These are phyloP conservation scores for Coemansia sp. DNA, from an alignment of 192 early-diverging fungal genomes.

Conservation along the genomic window DNA sequence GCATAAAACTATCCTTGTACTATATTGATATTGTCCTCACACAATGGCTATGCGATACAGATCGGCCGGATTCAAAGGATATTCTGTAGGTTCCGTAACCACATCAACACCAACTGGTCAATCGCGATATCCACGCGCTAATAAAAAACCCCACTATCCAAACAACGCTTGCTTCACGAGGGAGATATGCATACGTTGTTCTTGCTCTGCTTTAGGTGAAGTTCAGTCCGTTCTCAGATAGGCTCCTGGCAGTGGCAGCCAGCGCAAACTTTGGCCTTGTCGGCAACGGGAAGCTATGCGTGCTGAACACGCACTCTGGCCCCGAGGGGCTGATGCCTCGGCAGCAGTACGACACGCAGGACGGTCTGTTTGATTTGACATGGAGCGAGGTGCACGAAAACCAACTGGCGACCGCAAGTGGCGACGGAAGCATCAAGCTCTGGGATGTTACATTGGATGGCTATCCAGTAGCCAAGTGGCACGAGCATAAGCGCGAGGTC, in stretches of 20 bases:
- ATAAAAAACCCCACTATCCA: not conserved
- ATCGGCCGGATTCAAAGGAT: constrained; percentile 88
- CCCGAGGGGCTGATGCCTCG: constrained; percentile 14
- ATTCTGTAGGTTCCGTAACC: constrained; percentile 60
- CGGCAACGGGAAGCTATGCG: constrained; percentile 89
- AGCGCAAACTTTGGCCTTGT: constrained; percentile 97
- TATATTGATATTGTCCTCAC: constrained; percentile 1
- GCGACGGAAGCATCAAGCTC: constrained; percentile 94
- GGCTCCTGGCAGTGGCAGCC: constrained; percentile 81
- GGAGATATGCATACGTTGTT: not conserved
- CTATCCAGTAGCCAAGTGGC: constrained; percentile 83
- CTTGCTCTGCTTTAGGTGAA: constrained; percentile 36
- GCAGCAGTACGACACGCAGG: constrained; percentile 91
- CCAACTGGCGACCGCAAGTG: constrained; percentile 86
- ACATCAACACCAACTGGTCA: not conserved
- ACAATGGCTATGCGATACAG: constrained; percentile 52
- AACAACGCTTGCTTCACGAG: not conserved
- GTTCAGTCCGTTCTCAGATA: constrained; percentile 94
- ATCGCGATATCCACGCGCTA: not conserved
- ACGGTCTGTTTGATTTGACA: constrained; percentile 91
- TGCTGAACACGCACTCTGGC: constrained; percentile 58
- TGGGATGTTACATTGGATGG: constrained; percentile 77
- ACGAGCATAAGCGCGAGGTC: constrained; percentile 92
- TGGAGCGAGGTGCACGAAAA: constrained; percentile 98
- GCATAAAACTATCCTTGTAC: not conserved